Base-by-base conservation (phyloP, 192 early-diverging fungal species). In the Powellomyces hirtus region DNA sequence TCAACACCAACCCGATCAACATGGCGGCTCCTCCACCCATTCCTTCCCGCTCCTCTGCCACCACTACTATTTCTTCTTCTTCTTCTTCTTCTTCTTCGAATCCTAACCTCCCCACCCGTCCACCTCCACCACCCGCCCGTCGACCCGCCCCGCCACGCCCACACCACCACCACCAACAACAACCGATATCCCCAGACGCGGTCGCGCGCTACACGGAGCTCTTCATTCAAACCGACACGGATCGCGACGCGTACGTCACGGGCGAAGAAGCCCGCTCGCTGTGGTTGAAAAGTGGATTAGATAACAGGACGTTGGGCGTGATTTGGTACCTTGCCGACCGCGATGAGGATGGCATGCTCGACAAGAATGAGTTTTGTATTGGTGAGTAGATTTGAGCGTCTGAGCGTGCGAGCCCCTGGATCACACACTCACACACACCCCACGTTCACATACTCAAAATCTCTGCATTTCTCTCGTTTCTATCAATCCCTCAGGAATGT, bases 231-330 rank as follows among this genome's bases (percentile, higher is more conserved):
- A 63, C 49, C 13, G 60, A 63, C 37, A 18, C 35, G 11, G 40
- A 59, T 10, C 16, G 46, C 2, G 40, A 50, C 31, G 61, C 49
- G 33, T 31, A 24, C 10, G 6, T 63, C 16, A 37, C 26, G 10
- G 69, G 69, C 35, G 50, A 62, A 22, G 50, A 62, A 6, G 50
- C 61, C 1, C 27, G 69, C 14, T 8, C 7, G 4, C 20, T 71
- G 40, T 71, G 69, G 69, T 30, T 71, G 30, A 46, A 29, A 38
- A 55, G 49, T 63, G 69, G 69, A 11, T 46, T 71, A 33, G 61
- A 63, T 36, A 42, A 49, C 22, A 20, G 14, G 38, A 55, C 59
- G 35, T 51, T 71, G 10, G 69, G 69, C 4, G 14, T 71, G 16
- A 63, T 71, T 11, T 71, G 69, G 69, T 68, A 50, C 5, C 30